phyloP scores from a whole-genome alignment of 345 rosid genomes.

The Ricinus communis region DNA sequence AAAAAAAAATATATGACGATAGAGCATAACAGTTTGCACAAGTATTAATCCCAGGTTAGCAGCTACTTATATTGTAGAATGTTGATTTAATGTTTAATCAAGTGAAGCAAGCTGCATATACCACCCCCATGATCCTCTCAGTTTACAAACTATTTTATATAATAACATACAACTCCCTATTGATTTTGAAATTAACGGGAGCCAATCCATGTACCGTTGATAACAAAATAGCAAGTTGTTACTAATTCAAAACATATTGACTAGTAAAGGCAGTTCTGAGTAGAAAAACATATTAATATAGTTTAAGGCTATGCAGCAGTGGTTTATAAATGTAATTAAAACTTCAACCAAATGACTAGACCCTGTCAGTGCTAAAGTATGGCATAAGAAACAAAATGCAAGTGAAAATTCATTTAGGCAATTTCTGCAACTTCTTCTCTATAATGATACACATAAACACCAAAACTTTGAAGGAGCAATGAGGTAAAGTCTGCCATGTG shows the following conservation, averaged over 20 bases:
- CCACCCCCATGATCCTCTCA: background rate
- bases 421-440: too few relatives aligned
- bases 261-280: background rate
- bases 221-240: background rate
- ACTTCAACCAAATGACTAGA: background rate
- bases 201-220: background rate
- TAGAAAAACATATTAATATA: background rate
- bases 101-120: too few relatives aligned
- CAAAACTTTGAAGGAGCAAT: background rate
- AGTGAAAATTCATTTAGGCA: background rate
- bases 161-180: too few relatives aligned
- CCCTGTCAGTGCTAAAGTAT: background rate
- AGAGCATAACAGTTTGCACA: background rate
- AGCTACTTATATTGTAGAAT: background rate
- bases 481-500: background rate
- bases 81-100: too few relatives aligned
- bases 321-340: background rate
- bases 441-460: background rate
- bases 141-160: too few relatives aligned
- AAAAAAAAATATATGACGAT: background rate
- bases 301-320: background rate
- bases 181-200: too few relatives aligned
- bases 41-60: too few relatives aligned
- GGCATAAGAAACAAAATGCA: too few relatives aligned
- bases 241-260: background rate